Evolutionary conservation across 2,329 filamentous ascomycete genomes (phyloP).

Genomic region (Alternaria rosae): DNA sequence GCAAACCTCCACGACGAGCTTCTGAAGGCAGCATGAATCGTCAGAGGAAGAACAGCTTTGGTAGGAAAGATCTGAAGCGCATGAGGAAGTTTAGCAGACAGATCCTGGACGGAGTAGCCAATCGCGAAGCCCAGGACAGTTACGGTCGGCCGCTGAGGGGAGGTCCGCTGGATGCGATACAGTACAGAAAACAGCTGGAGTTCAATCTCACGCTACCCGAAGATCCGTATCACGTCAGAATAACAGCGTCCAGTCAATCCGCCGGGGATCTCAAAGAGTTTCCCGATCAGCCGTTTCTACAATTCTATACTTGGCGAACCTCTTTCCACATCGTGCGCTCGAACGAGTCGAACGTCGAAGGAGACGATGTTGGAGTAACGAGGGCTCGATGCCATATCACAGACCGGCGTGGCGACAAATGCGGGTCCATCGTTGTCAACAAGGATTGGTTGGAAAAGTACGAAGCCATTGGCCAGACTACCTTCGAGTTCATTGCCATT

Average conservation of each 20-base stretch:
- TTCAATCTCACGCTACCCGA: rapidly evolving
- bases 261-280: rapidly evolving
- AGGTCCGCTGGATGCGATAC: too few relatives aligned
- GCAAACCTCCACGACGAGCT: too few relatives aligned
- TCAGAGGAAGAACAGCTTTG: too few relatives aligned
- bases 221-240: background rate
- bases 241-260: rapidly evolving
- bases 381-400: background rate
- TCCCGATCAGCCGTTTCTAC: background rate
- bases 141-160: too few relatives aligned
- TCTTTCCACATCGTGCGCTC: background rate
- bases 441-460: background rate
- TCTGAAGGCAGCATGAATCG: too few relatives aligned
- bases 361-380: rapidly evolving
- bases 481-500: background rate
- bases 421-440: background rate
- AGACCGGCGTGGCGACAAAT: background rate
- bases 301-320: background rate
- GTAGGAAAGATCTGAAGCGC: too few relatives aligned
- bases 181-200: too few relatives aligned
- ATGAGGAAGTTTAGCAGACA: too few relatives aligned
- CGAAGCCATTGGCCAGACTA: background rate
- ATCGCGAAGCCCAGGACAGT: too few relatives aligned
- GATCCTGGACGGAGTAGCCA: too few relatives aligned
- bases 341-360: rapidly evolving